These are phyloP conservation scores for Monosporascus sp. DNA, from an alignment of 2,329 filamentous ascomycete genomes.

Conservation along the genomic window DNA sequence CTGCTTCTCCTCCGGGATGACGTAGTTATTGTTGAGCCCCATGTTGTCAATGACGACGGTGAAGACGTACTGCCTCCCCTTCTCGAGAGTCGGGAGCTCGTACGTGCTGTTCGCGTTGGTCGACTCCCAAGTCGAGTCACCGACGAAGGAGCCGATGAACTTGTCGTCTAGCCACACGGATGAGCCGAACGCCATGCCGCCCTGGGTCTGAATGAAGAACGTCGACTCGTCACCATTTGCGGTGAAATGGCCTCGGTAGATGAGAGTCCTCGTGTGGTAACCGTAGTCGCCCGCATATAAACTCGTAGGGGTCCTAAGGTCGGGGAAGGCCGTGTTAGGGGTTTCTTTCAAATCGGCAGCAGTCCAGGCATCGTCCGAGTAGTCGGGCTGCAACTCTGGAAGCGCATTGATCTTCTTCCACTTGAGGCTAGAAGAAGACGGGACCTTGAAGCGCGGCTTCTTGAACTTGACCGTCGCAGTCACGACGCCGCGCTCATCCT, in stretches of 20 bases:
- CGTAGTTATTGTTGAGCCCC: slow-evolving; percentile 57
- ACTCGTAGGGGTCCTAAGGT: slow-evolving; percentile 41
- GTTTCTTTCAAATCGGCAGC: slow-evolving; percentile 36
- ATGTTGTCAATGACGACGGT: slow-evolving; percentile 70
- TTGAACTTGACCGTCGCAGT: slow-evolving; percentile 8
- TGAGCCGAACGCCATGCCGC: slow-evolving; percentile 62
- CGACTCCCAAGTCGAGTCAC: slow-evolving; percentile 38
- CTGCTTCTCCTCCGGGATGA: too few relatives aligned
- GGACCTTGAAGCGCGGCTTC: slow-evolving; percentile 37
- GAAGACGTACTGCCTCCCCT: slow-evolving; percentile 52
- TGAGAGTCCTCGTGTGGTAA: slow-evolving; percentile 61
- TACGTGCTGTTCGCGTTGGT: slow-evolving; percentile 50
- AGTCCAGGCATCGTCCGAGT: slow-evolving; percentile 67
- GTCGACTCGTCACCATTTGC: slow-evolving; percentile 54
- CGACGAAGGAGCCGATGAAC: slow-evolving; percentile 61
- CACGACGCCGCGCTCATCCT: slow-evolving; percentile 31
- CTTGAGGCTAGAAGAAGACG: slow-evolving; percentile 49
- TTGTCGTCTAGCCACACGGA: slow-evolving; percentile 60
- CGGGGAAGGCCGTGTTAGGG: too few relatives aligned
- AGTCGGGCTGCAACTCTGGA: slow-evolving; percentile 59
- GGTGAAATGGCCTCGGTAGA: slow-evolving; percentile 67
- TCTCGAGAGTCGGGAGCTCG: slow-evolving; percentile 44
- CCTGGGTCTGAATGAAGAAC: slow-evolving; percentile 56
- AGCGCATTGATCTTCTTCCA: slow-evolving; percentile 70
- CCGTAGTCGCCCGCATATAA: slow-evolving; percentile 70